These are phyloP conservation scores for Pseudopithomyces maydicus DNA, from an alignment of 2,329 filamentous ascomycete genomes.

Conservation along the genomic window DNA sequence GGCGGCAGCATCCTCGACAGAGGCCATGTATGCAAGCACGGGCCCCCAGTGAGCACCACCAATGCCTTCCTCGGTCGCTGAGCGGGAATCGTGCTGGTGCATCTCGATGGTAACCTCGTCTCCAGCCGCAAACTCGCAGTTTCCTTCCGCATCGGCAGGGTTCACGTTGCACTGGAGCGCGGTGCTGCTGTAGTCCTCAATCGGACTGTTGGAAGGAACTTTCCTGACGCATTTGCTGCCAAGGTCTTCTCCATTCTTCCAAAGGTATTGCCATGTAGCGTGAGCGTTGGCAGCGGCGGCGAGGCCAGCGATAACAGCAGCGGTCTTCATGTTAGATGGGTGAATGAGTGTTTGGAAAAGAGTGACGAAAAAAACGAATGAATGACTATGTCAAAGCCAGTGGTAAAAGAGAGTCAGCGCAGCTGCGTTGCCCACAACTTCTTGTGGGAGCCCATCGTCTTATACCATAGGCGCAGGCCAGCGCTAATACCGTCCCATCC, in stretches of 20 bases:
- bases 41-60: constrained; percentile 56
- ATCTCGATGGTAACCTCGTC: constrained; percentile 37
- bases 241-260: constrained; percentile 37
- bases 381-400: constrained; percentile 29
- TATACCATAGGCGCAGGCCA: constrained; percentile 24
- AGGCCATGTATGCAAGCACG: constrained; percentile 57
- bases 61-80: constrained; percentile 29
- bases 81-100: constrained; percentile 33
- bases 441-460: constrained; percentile 16
- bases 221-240: constrained; percentile 35
- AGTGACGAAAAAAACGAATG: constrained; percentile 18
- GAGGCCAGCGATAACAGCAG: constrained; percentile 31
- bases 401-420: constrained; percentile 37
- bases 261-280: constrained; percentile 37
- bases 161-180: constrained; percentile 37
- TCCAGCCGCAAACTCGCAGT: constrained; percentile 31
- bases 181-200: constrained; percentile 37
- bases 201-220: constrained; percentile 33
- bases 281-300: constrained; percentile 33
- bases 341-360: constrained; percentile 16
- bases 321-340: constrained; percentile 29
- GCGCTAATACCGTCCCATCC: constrained; percentile 21
- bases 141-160: constrained; percentile 30
- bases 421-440: constrained; percentile 29
- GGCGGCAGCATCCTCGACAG: constrained; percentile 45